Conservation (phyloP, 345 rosid species). For the Streptanthus diversifolius region DNA sequence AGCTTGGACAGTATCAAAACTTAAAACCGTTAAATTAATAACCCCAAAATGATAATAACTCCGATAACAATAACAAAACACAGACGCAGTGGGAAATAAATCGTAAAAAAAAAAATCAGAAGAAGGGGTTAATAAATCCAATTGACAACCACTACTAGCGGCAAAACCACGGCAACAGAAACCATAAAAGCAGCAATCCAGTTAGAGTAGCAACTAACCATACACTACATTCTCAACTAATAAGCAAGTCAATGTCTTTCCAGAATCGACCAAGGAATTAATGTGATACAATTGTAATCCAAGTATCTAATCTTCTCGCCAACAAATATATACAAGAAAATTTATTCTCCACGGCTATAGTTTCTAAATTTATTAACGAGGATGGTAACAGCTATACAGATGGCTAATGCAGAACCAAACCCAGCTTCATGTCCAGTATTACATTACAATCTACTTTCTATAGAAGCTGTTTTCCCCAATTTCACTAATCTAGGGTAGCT, state of each 20-base stretch:
- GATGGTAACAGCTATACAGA: conserved; percentile 12
- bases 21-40: neutral
- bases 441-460: neutral
- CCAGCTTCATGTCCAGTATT: neutral
- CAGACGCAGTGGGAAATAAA: neutral
- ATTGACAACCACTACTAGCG: neutral
- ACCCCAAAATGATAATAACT: neutral
- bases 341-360: neutral
- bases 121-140: neutral
- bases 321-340: neutral
- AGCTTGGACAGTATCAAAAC: neutral
- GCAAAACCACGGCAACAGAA: neutral
- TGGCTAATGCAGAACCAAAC: neutral
- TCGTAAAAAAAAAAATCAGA: neutral
- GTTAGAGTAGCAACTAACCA: conserved; percentile 6
- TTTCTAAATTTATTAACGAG: too few species aligned
- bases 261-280: neutral
- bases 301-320: neutral
- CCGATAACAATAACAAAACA: neutral
- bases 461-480: neutral
- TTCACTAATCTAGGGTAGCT: conserved; percentile 20
- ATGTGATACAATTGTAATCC: conserved; percentile 6
- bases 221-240: conserved; percentile 10
- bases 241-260: conserved; percentile 15
- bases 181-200: conserved; percentile 9